Evolutionary conservation across 345 rosid genomes (phyloP), one percentile per base, ranked within the genome.

Genomic region (Barbarea vulgaris): DNA sequence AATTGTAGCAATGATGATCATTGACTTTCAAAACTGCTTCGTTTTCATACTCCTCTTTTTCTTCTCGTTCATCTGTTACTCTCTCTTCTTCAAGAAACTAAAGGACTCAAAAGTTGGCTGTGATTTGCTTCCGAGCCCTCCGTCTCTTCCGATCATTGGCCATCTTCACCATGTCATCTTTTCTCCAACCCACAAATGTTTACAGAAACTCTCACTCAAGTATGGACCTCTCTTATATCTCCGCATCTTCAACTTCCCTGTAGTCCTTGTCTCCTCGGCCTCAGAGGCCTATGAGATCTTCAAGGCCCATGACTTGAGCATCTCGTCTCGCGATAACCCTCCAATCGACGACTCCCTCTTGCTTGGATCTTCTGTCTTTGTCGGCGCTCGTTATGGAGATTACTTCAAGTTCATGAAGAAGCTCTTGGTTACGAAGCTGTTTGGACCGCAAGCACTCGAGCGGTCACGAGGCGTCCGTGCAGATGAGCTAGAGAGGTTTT

Each of bases 71-170:
- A 2, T 75, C 22, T 67, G 53, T 50, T 50, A 67, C 73, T 58
- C 3, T 22, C 8, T 58, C 14, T 59, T 75, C 34, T 67, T 50
- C 55, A 58, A 15, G 73, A 67, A 67, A 75, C 52, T 8, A 57
- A 57, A 74, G n/a, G 69, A 44, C 15, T 30, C 53, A 10, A 22
- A 22, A 14, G 28, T 28, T 54, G 33, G 47, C 3, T 14, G 2
- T 50, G 46, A 17, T 54, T 53, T 74, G 5, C 72, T 48, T 66
- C 72, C 58, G 4, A 74, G 73, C 31, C 73, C 78, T 66, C 78
- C 67, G 0, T 55, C 66, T 65, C 67, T 74, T 44, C 78, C 78
- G 0, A 36, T 74, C 41, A 66, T 74, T 6, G 66, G 78, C 4
- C 73, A 74, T 74, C 57, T 66, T 67, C 73, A 66, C 51, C 73